A percentile compares a stretch with the other conserved stretches of the same genome.
phyloP scores from a whole-genome alignment of 768 basidiomycete species.

The Leccinellum rugosiceps region DNA sequence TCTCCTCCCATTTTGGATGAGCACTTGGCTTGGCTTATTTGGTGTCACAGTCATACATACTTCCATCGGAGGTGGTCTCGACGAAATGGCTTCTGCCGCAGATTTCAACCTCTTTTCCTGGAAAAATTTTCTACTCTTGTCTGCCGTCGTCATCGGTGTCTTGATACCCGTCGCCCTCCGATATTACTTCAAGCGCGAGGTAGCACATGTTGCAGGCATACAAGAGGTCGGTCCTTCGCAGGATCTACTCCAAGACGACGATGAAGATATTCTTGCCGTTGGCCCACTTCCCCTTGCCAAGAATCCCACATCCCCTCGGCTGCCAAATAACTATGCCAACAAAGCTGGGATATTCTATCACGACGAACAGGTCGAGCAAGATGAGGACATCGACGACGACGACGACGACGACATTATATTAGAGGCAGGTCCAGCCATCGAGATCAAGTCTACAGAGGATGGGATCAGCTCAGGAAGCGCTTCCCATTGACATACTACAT shows the following conservation, averaged over 20 bases:
- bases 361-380: conserved; percentile 49
- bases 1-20: conserved; percentile 82
- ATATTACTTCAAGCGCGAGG: conserved; percentile 73
- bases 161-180: conserved; percentile 89
- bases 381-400: conserved; percentile 61
- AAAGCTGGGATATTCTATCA: conserved; percentile 40
- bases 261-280: conserved; percentile 52
- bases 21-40: conserved; percentile 86
- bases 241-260: conserved; percentile 33
- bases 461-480: conserved; percentile 24
- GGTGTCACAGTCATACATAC: conserved; percentile 94
- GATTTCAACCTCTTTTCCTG: conserved; percentile 94
- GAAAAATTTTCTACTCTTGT: conserved; percentile 83
- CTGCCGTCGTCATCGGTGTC: conserved; percentile 86
- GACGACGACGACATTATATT: conserved; percentile 62
- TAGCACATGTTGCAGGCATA: conserved; percentile 37
- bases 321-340: conserved; percentile 31
- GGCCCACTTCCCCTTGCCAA: conserved; percentile 48
- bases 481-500: conserved; percentile 12
- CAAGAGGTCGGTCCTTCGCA: conserved; percentile 35
- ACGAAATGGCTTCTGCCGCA: conserved; percentile 90
- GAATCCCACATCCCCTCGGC: conserved; percentile 37
- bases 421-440: conserved; percentile 67
- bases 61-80: conserved; percentile 88
- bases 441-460: conserved; percentile 36